Percentiles rank a stretch among this genome's conserved stretches.
These are phyloP conservation scores for Coriaria nepalensis DNA, from an alignment of 306 rosid genomes.

Conservation along the genomic window DNA sequence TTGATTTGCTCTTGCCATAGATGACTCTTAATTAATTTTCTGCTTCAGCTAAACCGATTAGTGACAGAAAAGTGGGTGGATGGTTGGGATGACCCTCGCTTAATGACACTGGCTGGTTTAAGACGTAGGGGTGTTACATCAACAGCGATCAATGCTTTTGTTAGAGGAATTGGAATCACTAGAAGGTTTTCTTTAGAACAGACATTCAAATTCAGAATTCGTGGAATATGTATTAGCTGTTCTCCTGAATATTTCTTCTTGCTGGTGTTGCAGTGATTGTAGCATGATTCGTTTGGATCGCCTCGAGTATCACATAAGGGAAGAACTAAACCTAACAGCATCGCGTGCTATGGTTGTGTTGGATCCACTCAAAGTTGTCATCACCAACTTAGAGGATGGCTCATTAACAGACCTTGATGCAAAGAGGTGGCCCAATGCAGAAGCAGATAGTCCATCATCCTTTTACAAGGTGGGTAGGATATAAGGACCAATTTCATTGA, in stretches of 20 bases:
- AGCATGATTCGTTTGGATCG: slow-evolving; percentile 75
- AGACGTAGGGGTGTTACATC: slow-evolving; percentile 81
- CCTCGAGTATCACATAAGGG: slow-evolving; percentile 85
- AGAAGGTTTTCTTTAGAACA: slow-evolving; percentile 49
- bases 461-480: slow-evolving; percentile 54
- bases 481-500: too few species aligned
- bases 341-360: slow-evolving; percentile 79
- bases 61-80: slow-evolving; percentile 92
- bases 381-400: slow-evolving; percentile 71
- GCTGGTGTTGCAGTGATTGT: slow-evolving; percentile 56
- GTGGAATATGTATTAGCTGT: neutral
- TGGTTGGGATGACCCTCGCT: slow-evolving; percentile 99
- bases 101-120: slow-evolving; percentile 89
- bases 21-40: slow-evolving; percentile 12
- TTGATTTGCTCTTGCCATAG: slow-evolving; percentile 5
- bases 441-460: slow-evolving; percentile 53
- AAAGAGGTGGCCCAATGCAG: slow-evolving; percentile 87
- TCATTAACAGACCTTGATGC: slow-evolving; percentile 60
- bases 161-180: slow-evolving; percentile 93
- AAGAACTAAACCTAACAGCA: slow-evolving; percentile 73
- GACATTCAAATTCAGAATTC: neutral
- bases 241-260: slow-evolving; percentile 3
- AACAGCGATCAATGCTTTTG: slow-evolving; percentile 81
- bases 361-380: slow-evolving; percentile 85
- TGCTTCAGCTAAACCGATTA: slow-evolving; percentile 62